Conservation (phyloP, 306 rosid genomes). For the Herpetospermum pedunculosum region DNA sequence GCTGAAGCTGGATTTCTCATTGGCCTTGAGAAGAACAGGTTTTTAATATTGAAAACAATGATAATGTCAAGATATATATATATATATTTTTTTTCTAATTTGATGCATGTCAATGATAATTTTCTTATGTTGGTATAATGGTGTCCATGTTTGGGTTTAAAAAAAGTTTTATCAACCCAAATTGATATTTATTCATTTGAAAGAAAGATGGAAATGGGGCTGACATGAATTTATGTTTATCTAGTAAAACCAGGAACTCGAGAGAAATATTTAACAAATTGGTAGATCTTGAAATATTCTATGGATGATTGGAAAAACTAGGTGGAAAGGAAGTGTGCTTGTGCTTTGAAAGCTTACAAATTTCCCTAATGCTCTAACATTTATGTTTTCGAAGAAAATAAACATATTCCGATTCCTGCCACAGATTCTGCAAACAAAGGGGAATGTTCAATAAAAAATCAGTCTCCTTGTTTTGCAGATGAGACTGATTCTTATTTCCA, state of each 20-base stretch:
- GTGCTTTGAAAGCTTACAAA: neutral
- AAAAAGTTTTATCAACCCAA: neutral
- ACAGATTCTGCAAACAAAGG: neutral
- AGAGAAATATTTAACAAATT: neutral
- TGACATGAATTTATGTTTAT: neutral
- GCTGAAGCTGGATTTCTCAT: conserved; percentile 87
- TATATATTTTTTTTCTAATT: neutral
- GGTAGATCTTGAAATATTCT: neutral
- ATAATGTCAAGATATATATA: neutral
- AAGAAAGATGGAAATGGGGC: neutral
- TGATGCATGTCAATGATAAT: neutral
- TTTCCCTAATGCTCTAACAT: neutral
- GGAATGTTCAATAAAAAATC: neutral
- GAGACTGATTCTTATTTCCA: neutral
- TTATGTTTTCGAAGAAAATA: neutral
- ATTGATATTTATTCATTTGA: neutral
- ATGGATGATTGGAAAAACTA: neutral
- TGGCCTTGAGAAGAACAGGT: conserved; percentile 88
- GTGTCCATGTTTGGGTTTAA: neutral
- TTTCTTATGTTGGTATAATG: neutral
- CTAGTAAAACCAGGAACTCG: neutral
- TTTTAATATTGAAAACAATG: neutral
- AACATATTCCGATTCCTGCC: neutral
- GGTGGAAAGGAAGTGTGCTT: neutral
- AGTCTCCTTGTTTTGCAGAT: neutral